phyloP scores from a whole-genome alignment of 306 rosid species.

The Heteromeles arbutifolia region DNA sequence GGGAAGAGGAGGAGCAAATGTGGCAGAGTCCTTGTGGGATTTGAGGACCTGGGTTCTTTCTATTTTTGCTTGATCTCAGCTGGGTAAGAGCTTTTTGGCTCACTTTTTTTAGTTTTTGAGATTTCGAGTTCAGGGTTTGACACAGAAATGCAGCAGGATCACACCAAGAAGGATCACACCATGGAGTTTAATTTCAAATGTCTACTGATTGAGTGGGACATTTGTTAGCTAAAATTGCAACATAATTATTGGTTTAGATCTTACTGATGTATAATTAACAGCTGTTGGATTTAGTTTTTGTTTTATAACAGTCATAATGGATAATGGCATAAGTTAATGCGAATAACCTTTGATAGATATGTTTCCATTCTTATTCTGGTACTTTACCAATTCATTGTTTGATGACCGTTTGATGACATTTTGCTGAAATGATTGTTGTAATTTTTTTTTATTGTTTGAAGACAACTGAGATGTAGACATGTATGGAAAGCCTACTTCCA shows the following conservation, averaged over 20 bases:
- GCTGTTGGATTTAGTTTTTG: neutral
- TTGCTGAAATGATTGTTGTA: too few relatives aligned
- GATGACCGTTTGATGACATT: too few relatives aligned
- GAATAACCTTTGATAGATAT: slow-evolving; percentile 7
- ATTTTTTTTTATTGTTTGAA: too few relatives aligned
- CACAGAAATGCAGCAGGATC: slow-evolving; percentile 65
- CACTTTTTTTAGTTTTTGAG: slow-evolving; percentile 9
- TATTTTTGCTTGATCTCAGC: slow-evolving; percentile 31
- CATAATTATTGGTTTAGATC: slow-evolving; percentile 2
- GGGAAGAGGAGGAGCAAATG: slow-evolving; percentile 94
- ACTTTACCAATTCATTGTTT: slow-evolving; percentile 4
- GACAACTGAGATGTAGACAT: too few relatives aligned
- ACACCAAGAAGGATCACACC: slow-evolving; percentile 69
- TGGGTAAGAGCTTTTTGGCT: slow-evolving; percentile 12
- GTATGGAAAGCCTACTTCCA: too few relatives aligned
- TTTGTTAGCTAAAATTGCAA: slow-evolving; percentile 15
- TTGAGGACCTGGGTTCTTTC: slow-evolving; percentile 13
- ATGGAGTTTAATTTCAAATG: slow-evolving; percentile 11
- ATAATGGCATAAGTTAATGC: slow-evolving; percentile 24
- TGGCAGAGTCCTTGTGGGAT: slow-evolving; percentile 40
- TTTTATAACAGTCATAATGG: slow-evolving; percentile 21
- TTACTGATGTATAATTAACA: neutral
- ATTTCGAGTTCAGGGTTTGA: slow-evolving; percentile 27
- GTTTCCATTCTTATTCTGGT: slow-evolving; percentile 21
- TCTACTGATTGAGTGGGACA: slow-evolving; percentile 7